phyloP scores from a whole-genome alignment of 331 rosid genomes.

The Telfairia occidentalis region DNA sequence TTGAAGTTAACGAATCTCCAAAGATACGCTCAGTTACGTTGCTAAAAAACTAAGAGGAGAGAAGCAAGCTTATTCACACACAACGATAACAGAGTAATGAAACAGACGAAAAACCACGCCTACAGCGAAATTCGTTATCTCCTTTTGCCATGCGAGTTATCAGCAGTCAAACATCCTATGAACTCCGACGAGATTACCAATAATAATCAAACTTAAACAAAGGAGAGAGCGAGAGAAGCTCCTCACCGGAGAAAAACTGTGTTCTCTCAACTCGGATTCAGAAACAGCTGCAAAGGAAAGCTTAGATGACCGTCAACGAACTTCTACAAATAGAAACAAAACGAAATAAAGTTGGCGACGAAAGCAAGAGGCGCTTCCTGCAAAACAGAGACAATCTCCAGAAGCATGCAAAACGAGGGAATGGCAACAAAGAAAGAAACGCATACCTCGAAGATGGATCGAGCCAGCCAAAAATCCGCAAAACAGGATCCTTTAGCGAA shows the following conservation, averaged over 20 bases:
- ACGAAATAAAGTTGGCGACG: neutral
- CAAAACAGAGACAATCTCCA: neutral
- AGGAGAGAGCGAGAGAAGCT: neutral
- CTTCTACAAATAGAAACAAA: neutral
- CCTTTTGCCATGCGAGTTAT: neutral
- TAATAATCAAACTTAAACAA: neutral
- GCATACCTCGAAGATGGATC: neutral
- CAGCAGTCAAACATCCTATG: constrained; percentile 20
- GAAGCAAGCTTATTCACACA: neutral
- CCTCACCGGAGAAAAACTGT: neutral
- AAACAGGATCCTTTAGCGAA: neutral
- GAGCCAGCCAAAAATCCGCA: neutral
- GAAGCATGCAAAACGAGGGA: neutral
- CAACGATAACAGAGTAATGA: neutral
- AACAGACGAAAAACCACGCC: neutral
- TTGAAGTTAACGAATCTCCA: neutral
- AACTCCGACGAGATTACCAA: neutral
- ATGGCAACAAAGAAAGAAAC: neutral
- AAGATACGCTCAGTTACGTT: constrained; percentile 9
- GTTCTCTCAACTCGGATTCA: neutral
- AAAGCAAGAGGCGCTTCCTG: neutral
- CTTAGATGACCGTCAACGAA: constrained; percentile 42
- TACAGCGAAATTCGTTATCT: neutral
- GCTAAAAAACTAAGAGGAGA: constrained; percentile 7
- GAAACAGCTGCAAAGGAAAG: neutral